Conservation (phyloP, 2,329 filamentous ascomycete genomes). For the Aspergillus calidoustus region DNA sequence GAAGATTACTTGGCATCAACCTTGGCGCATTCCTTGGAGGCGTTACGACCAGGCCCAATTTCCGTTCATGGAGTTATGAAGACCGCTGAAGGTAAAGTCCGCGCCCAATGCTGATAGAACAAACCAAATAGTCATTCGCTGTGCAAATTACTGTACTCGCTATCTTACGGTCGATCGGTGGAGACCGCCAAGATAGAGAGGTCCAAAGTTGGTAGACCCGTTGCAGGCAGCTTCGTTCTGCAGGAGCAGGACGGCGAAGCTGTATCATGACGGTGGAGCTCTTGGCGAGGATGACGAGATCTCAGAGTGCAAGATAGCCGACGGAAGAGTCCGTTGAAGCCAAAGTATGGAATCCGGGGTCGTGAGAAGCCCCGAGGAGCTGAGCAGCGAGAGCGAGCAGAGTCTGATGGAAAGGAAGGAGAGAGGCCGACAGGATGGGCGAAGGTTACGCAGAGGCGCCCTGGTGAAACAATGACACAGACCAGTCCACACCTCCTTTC, state of each 20-base stretch:
- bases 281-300: conserved; percentile 10
- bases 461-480: conserved; percentile 5
- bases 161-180: conserved; percentile 19
- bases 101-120: conserved; percentile 8
- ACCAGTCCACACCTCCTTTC: not conserved
- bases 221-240: conserved; percentile 15
- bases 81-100: not conserved
- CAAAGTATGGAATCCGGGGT: not conserved
- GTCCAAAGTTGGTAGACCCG: conserved; percentile 6
- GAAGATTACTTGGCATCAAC: conserved; percentile 9
- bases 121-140: conserved; percentile 6
- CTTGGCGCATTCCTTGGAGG: conserved; percentile 11
- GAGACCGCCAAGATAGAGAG: conserved; percentile 17
- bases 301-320: not conserved
- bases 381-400: not conserved
- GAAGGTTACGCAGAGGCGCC: conserved; percentile 7
- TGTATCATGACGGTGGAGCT: conserved; percentile 10
- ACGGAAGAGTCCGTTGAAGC: not conserved
- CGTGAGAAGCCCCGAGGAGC: not conserved
- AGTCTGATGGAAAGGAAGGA: not conserved
- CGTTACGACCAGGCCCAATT: conserved; percentile 2
- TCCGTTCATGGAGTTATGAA: conserved; percentile 1
- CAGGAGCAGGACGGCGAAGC: conserved; percentile 1
- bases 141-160: conserved; percentile 7
- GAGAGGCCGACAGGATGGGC: not conserved